phyloP scores from a whole-genome alignment of 768 basidiomycete species.

The Kockovaella imperatae region DNA sequence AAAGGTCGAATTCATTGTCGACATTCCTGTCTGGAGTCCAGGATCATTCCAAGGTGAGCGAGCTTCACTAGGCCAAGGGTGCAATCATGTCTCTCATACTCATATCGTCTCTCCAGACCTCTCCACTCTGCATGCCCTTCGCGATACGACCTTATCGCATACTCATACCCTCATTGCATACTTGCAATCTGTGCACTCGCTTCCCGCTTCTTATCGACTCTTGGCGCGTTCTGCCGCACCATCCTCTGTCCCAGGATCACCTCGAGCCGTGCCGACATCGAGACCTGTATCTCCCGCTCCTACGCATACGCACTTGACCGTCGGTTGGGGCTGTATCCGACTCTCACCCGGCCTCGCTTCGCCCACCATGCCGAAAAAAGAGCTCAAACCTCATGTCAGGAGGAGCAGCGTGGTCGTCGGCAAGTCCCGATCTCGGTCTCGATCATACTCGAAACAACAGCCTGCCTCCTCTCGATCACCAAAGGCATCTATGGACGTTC shows the following conservation, averaged over 20 bases:
- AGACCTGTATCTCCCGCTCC: not conserved
- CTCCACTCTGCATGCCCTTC: slow-evolving; percentile 40
- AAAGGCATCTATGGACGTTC: no score
- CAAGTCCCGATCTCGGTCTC: not conserved
- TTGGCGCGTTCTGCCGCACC: slow-evolving; percentile 30
- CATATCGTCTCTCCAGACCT: slow-evolving; percentile 19
- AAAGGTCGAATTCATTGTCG: slow-evolving; percentile 40
- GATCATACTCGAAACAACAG: not conserved
- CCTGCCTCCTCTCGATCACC: no score
- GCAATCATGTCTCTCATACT: not conserved
- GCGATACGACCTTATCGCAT: slow-evolving; percentile 39
- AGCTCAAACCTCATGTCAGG: slow-evolving; percentile 10
- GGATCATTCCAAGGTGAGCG: slow-evolving; percentile 40
- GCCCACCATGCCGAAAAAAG: slow-evolving; percentile 1
- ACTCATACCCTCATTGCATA: slow-evolving; percentile 35
- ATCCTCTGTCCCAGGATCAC: not conserved
- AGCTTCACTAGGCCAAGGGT: not conserved
- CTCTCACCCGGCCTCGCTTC: slow-evolving; percentile 25
- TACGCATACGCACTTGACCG: not conserved
- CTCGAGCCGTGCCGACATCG: not conserved
- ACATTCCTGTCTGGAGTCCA: slow-evolving; percentile 41
- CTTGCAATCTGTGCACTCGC: slow-evolving; percentile 23
- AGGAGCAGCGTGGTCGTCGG: slow-evolving; percentile 7
- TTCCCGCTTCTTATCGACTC: slow-evolving; percentile 37
- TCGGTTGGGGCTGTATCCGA: slow-evolving; percentile 42